These are phyloP conservation scores for Candolleomyces eurysporus DNA, from an alignment of 768 basidiomycete species.

Conservation along the genomic window DNA sequence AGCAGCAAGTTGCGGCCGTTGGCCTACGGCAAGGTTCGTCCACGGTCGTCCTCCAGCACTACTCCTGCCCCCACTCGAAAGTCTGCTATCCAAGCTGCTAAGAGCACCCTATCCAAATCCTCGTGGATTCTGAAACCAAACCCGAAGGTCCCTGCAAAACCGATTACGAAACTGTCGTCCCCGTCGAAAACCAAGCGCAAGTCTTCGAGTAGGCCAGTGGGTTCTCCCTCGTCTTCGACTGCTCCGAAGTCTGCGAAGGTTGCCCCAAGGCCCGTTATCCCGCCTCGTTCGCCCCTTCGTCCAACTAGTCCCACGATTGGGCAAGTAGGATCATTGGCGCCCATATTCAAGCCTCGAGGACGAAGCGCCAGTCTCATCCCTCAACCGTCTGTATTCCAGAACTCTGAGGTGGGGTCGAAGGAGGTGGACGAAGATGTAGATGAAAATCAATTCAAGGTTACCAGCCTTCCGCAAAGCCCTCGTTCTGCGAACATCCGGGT, in stretches of 20 bases:
- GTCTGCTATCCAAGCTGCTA: not conserved
- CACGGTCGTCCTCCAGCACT: conserved; percentile 4
- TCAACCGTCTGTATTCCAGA: not conserved
- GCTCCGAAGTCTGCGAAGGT: not conserved
- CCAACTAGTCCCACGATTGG: not conserved
- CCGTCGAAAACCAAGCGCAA: not conserved
- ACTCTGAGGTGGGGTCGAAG: not conserved
- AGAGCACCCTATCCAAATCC: not conserved
- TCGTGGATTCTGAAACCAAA: conserved; percentile 2
- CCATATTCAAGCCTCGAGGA: not conserved
- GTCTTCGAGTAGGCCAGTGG: not conserved
- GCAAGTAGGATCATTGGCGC: not conserved
- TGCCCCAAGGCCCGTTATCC: not conserved
- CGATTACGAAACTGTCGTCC: not conserved
- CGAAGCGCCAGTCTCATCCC: not conserved
- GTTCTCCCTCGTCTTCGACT: not conserved
- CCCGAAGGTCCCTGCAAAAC: not conserved
- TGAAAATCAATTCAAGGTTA: not conserved
- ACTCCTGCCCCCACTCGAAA: not conserved
- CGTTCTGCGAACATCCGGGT: not conserved
- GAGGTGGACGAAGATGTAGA: not conserved
- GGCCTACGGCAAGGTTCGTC: not conserved
- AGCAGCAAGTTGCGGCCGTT: not conserved
- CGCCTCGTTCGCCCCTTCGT: conserved; percentile 5
- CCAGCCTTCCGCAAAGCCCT: not conserved